These are phyloP conservation scores for Apophysomyces trapeziformis DNA, from an alignment of 371 early-diverging fungal genomes.

Conservation along the genomic window DNA sequence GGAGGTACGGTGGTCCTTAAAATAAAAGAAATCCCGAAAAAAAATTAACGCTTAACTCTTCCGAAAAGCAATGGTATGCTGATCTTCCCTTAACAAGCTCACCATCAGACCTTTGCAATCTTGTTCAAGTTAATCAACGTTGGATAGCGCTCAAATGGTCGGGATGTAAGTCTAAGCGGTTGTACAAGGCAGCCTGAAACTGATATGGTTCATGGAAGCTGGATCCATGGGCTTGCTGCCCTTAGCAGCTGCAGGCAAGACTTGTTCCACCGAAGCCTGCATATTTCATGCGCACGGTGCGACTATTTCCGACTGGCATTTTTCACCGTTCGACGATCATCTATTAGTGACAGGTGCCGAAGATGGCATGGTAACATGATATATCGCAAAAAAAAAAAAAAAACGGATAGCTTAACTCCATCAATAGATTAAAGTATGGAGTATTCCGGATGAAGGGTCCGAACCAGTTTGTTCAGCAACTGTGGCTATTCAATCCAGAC, in stretches of 20 bases:
- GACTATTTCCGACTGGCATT: slow-evolving; percentile 60
- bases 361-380: slow-evolving; percentile 51
- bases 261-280: slow-evolving; percentile 38
- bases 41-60: neutral
- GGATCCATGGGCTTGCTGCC: slow-evolving; percentile 55
- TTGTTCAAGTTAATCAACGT: slow-evolving; percentile 50
- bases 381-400: neutral
- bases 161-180: slow-evolving; percentile 32
- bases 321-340: slow-evolving; percentile 53
- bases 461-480: slow-evolving; percentile 21
- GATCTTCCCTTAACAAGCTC: slow-evolving; percentile 54
- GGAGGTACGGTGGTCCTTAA: slow-evolving; percentile 38
- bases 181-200: slow-evolving; percentile 7
- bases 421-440: slow-evolving; percentile 44
- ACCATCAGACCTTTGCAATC: slow-evolving; percentile 51
- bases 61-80: slow-evolving; percentile 55
- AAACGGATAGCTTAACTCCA: neutral
- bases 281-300: slow-evolving; percentile 51
- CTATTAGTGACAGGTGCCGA: slow-evolving; percentile 58
- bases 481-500: slow-evolving; percentile 37
- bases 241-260: slow-evolving; percentile 44
- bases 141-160: slow-evolving; percentile 59
- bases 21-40: neutral
- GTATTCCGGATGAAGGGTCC: slow-evolving; percentile 24
- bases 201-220: slow-evolving; percentile 19